Evolutionary conservation across 148 eudicot species (phyloP).

Genomic region (Bassia scoparia): DNA sequence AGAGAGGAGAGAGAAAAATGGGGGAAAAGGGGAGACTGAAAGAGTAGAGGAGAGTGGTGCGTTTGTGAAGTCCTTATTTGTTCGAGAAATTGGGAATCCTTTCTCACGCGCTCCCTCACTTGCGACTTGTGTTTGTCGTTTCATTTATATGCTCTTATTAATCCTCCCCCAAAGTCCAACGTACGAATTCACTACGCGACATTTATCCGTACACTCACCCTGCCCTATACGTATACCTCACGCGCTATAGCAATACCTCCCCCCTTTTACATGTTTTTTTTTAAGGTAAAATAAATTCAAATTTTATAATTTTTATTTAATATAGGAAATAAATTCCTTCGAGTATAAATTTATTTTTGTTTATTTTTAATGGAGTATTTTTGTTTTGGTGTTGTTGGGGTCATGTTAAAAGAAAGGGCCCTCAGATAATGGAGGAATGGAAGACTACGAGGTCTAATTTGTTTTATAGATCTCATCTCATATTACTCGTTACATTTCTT

Average conservation of each 20-base stretch:
- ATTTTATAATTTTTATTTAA: no score
- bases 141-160: not conserved
- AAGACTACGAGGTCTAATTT: conserved; percentile 6
- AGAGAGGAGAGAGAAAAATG: conserved; percentile 16
- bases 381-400: conserved; percentile 37
- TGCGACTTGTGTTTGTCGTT: conserved; percentile 1
- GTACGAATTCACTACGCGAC: conserved; percentile 33
- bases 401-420: conserved; percentile 35
- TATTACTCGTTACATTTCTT: not conserved
- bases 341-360: not conserved
- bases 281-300: no score
- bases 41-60: not conserved
- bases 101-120: not conserved
- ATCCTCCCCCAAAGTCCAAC: conserved; percentile 34
- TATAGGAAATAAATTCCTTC: not conserved
- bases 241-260: conserved; percentile 12
- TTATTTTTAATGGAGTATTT: conserved; percentile 4
- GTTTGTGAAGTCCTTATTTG: conserved; percentile 19
- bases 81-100: not conserved
- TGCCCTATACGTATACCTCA: not conserved
- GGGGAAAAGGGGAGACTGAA: conserved; percentile 6
- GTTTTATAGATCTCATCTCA: not conserved
- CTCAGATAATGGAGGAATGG: conserved; percentile 19
- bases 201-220: conserved; percentile 21
- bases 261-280: not conserved